Conservation (phyloP, 2,329 filamentous ascomycete genomes). For the Colletotrichum incanum region DNA sequence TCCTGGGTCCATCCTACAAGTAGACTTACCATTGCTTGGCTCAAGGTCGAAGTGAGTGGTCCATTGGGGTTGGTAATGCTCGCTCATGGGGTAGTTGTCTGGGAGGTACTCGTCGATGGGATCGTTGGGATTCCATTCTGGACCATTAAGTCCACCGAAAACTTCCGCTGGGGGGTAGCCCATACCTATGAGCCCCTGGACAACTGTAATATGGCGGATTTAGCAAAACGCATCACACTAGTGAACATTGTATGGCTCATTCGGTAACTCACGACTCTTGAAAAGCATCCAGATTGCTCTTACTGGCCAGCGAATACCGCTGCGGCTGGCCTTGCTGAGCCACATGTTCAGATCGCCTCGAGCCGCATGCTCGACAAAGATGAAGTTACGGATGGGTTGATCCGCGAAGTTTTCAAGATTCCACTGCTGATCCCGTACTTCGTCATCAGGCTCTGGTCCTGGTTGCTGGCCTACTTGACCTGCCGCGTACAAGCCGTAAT, state of each 20-base stretch:
- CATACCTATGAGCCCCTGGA: conserved; percentile 48
- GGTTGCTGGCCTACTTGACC: neutral
- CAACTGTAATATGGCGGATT: conserved; percentile 45
- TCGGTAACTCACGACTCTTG: conserved; percentile 26
- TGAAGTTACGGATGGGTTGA: conserved; percentile 34
- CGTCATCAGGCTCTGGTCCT: neutral
- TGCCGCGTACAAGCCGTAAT: neutral
- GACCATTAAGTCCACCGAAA: neutral
- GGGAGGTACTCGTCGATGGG: conserved; percentile 34
- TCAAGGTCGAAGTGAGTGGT: conserved; percentile 45
- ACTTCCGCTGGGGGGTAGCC: conserved; percentile 45
- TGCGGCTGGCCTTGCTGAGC: conserved; percentile 36
- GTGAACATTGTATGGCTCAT: neutral
- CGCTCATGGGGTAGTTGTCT: conserved; percentile 7
- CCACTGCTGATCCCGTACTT: conserved; percentile 19
- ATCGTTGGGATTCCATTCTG: conserved; percentile 26
- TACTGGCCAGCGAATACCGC: conserved; percentile 20
- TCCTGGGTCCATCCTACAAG: too few species aligned
- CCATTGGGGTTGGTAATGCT: conserved; percentile 32
- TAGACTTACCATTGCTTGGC: conserved; percentile 49
- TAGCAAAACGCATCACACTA: neutral
- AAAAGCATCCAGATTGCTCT: conserved; percentile 40
- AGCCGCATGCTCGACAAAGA: conserved; percentile 49
- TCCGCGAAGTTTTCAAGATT: conserved; percentile 3
- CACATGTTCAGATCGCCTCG: conserved; percentile 45